Conservation (phyloP, 805 yeast genomes). For the Komagataella phaffii region DNA sequence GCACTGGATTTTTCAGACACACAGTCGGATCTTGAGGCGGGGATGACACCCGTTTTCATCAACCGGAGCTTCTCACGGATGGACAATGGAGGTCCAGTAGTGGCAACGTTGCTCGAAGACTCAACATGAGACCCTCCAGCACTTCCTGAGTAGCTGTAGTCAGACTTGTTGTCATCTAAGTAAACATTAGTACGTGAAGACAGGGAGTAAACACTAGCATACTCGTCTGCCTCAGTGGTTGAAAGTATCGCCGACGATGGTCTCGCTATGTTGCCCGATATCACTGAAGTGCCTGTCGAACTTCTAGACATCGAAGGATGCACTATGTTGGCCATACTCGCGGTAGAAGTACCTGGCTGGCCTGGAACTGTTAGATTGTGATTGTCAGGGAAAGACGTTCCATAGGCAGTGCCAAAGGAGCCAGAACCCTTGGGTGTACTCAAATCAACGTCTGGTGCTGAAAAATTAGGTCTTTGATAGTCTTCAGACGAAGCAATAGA, state of each 20-base stretch:
- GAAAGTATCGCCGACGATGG: background rate
- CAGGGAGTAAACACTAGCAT: background rate
- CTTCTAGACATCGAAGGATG: background rate
- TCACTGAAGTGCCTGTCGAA: background rate
- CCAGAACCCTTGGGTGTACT: background rate
- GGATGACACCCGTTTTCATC: constrained; percentile 18
- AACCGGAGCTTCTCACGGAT: constrained; percentile 29
- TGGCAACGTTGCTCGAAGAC: background rate
- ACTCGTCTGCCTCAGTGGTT: background rate
- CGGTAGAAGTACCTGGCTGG: background rate
- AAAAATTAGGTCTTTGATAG: constrained; percentile 7
- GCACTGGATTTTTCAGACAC: background rate
- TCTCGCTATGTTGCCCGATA: background rate
- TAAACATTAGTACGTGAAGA: background rate
- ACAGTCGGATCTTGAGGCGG: background rate
- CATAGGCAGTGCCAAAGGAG: background rate
- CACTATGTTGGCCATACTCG: background rate
- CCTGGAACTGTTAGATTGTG: background rate
- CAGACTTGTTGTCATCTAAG: background rate
- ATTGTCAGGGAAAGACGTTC: background rate
- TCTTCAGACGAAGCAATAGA: constrained; percentile 16
- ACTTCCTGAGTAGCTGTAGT: background rate
- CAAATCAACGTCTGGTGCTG: background rate
- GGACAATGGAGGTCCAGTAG: constrained; percentile 26
- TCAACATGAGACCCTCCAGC: background rate